phyloP scores from a whole-genome alignment of 306 rosid species.

The Cicer judaicum region DNA sequence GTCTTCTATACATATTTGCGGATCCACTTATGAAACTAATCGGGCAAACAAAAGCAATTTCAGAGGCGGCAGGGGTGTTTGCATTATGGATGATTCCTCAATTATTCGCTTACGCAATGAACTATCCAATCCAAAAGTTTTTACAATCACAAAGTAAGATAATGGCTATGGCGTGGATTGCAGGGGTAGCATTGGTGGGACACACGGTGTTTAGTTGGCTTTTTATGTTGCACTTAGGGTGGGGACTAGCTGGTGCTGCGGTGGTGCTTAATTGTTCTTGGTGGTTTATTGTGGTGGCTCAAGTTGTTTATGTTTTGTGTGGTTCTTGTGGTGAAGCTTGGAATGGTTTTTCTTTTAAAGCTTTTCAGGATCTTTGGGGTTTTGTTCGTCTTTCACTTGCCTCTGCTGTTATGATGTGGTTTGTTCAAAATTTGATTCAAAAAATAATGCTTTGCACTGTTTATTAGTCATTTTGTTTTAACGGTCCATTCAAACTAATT shows the following conservation, averaged over 20 bases:
- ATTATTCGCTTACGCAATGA: constrained; percentile 80
- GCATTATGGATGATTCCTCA: constrained; percentile 91
- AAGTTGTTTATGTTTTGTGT: constrained; percentile 59
- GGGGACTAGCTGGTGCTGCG: constrained; percentile 85
- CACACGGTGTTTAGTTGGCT: constrained; percentile 80
- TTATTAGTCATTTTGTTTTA: too few relatives aligned
- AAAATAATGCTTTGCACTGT: too few relatives aligned
- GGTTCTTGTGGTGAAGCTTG: constrained; percentile 78
- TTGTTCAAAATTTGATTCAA: background rate
- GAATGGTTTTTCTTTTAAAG: constrained; percentile 74
- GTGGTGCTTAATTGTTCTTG: constrained; percentile 73
- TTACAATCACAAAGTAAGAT: constrained; percentile 90
- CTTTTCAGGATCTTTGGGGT: constrained; percentile 72
- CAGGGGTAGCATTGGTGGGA: constrained; percentile 59
- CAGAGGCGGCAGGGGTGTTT: constrained; percentile 74
- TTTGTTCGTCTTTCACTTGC: constrained; percentile 78
- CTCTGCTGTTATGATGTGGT: constrained; percentile 90
- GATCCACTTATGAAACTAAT: constrained; percentile 53
- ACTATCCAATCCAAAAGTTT: constrained; percentile 79
- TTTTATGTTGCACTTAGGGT: constrained; percentile 60
- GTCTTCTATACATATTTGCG: constrained; percentile 65
- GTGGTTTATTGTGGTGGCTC: constrained; percentile 74
- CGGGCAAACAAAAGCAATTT: constrained; percentile 70
- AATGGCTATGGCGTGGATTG: constrained; percentile 82
- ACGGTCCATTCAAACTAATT: too few relatives aligned